Evolutionary conservation across 305 asterid genomes (phyloP).

Genomic region (Fraxinus nigra): DNA sequence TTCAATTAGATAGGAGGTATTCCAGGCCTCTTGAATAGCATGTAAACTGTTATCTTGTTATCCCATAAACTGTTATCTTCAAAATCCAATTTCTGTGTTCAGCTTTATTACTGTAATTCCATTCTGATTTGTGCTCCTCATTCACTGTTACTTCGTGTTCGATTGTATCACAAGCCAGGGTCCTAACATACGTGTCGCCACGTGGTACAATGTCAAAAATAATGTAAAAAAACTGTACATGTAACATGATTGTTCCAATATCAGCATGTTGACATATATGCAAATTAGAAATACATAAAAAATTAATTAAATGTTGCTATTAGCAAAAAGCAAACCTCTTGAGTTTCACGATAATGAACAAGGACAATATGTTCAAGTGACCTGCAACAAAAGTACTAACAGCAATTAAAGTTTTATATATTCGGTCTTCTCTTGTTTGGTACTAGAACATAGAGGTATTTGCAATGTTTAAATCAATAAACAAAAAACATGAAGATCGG

Average conservation of each 20-base stretch:
- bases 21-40: background rate
- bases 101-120: too few species aligned
- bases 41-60: background rate
- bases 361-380: slow-evolving; percentile 86
- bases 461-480: slow-evolving; percentile 10
- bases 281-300: background rate
- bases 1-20: background rate
- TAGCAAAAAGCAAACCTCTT: slow-evolving; percentile 64
- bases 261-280: background rate
- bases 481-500: slow-evolving; percentile 9
- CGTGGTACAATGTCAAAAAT: too few species aligned
- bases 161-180: background rate
- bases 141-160: background rate
- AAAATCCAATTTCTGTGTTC: background rate
- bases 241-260: too few species aligned
- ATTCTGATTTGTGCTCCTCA: background rate
- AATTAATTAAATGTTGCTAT: background rate
- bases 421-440: slow-evolving; percentile 14
- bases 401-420: background rate
- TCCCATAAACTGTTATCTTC: too few species aligned
- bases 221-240: too few species aligned
- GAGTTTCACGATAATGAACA: slow-evolving; percentile 98
- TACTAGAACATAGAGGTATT: slow-evolving; percentile 10
- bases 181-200: background rate
- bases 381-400: slow-evolving; percentile 49